Evolutionary conservation across 2,329 filamentous ascomycete genomes (phyloP).

Genomic region (Leptographium lundbergii): DNA sequence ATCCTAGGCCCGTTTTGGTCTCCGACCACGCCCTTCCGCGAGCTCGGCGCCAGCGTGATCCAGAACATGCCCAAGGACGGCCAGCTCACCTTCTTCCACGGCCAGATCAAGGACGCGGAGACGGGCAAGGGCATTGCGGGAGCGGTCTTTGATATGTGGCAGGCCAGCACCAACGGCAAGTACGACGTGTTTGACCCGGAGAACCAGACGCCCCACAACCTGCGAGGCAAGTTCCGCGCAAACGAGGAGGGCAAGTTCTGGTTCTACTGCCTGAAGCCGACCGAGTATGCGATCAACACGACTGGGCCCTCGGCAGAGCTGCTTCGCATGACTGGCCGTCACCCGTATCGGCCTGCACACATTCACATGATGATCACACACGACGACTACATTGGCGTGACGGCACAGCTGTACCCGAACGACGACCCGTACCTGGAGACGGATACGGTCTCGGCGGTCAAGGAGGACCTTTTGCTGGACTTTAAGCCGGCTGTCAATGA

Average conservation of each 20-base stretch:
- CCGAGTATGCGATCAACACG: conserved; percentile 25
- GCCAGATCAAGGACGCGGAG: conserved; percentile 37
- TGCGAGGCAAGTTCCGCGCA: conserved; percentile 53
- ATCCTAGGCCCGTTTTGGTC: conserved; percentile 83
- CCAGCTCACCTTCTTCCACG: conserved; percentile 51
- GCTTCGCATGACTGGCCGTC: conserved; percentile 40
- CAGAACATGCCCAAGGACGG: conserved; percentile 31
- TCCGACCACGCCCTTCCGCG: conserved; percentile 53
- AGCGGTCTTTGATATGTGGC: conserved; percentile 62
- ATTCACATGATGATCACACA: conserved; percentile 44
- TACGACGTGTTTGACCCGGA: conserved; percentile 57
- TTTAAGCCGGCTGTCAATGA: conserved; percentile 19
- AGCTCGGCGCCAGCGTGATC: conserved; percentile 59
- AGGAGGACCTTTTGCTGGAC: conserved; percentile 23
- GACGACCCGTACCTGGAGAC: conserved; percentile 39
- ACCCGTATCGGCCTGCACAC: conserved; percentile 44
- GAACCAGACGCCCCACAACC: conserved; percentile 50
- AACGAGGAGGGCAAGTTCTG: conserved; percentile 49
- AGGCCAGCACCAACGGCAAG: conserved; percentile 58
- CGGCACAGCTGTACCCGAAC: conserved; percentile 56
- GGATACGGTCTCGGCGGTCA: conserved; percentile 27
- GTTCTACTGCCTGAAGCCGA: conserved; percentile 43
- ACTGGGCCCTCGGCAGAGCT: conserved; percentile 42
- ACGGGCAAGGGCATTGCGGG: conserved; percentile 52
- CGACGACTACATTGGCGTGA: conserved; percentile 46